These are phyloP conservation scores for Metrosideros polymorpha DNA, from an alignment of 441 rosid genomes.

Conservation along the genomic window DNA sequence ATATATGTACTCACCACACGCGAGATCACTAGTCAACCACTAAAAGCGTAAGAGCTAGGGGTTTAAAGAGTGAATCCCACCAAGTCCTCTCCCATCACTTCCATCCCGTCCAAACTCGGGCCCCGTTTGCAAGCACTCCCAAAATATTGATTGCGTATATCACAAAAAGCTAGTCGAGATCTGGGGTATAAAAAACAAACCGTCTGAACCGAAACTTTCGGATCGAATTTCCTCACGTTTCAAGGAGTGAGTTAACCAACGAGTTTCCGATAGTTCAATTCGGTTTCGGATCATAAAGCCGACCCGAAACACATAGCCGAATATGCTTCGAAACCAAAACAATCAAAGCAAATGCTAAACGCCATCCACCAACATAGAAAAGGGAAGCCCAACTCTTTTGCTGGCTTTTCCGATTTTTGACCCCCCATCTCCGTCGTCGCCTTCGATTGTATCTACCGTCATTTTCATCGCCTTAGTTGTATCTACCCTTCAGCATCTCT, in stretches of 20 bases:
- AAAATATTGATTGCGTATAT: neutral
- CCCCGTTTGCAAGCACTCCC: neutral
- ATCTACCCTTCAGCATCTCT: neutral
- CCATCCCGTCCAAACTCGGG: neutral
- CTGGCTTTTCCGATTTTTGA: neutral
- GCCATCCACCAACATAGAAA: too few relatives aligned
- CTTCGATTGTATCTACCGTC: neutral
- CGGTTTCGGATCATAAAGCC: too few relatives aligned
- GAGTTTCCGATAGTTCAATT: too few relatives aligned
- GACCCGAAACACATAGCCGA: too few relatives aligned
- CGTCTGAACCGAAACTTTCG: too few relatives aligned
- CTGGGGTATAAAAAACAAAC: neutral
- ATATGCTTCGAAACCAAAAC: too few relatives aligned
- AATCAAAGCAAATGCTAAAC: too few relatives aligned
- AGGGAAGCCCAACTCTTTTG: too few relatives aligned
- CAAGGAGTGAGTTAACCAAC: too few relatives aligned
- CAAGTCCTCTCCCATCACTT: neutral
- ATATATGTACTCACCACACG: fast-evolving
- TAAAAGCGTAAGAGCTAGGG: neutral
- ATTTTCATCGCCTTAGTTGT: neutral
- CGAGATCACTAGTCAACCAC: neutral
- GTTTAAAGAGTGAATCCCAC: neutral
- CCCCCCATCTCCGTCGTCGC: neutral
- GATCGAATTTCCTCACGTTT: too few relatives aligned
- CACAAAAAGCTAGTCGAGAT: neutral